A percentile compares a stretch with the other conserved stretches of the same genome.
These are phyloP conservation scores for Schizochytrium sp. DNA, from an alignment of 108 stramenopile genomes.

Conservation along the genomic window DNA sequence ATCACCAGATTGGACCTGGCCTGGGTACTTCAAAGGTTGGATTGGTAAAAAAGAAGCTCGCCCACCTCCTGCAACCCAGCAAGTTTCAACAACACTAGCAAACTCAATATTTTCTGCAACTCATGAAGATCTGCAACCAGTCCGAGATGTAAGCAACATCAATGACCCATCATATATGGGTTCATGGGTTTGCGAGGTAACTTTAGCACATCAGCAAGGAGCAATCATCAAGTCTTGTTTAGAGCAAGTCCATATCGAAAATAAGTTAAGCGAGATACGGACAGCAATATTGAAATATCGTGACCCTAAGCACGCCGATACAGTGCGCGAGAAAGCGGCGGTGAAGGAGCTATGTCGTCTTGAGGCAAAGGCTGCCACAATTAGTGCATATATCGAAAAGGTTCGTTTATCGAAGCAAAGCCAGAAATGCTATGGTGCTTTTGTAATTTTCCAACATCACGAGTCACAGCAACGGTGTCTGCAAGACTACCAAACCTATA, in stretches of 20 bases:
- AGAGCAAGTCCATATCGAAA: not conserved
- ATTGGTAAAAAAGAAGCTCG: not conserved
- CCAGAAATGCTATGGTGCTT: not conserved
- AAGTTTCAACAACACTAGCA: not conserved
- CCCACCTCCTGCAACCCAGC: not conserved
- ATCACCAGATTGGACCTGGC: not conserved
- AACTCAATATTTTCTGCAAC: not conserved
- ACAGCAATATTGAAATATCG: not conserved
- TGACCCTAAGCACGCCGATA: not conserved
- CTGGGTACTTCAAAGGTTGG: not conserved
- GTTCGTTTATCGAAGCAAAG: not conserved
- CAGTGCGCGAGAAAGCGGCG: not conserved
- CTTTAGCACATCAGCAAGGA: not conserved
- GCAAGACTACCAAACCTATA: not conserved
- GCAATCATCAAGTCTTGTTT: not conserved
- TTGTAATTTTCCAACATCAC: constrained; percentile 1
- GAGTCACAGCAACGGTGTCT: constrained; percentile 26
- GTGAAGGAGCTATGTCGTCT: not conserved
- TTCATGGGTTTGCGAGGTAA: constrained; percentile 30
- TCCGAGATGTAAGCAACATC: not conserved
- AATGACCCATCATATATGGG: not conserved
- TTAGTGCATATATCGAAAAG: not conserved
- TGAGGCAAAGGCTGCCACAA: not conserved
- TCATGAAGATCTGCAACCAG: not conserved
- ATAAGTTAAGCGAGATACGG: not conserved